Conservation (phyloP, 495 filamentous ascomycete genomes). For the Podospora pseudocomata region DNA sequence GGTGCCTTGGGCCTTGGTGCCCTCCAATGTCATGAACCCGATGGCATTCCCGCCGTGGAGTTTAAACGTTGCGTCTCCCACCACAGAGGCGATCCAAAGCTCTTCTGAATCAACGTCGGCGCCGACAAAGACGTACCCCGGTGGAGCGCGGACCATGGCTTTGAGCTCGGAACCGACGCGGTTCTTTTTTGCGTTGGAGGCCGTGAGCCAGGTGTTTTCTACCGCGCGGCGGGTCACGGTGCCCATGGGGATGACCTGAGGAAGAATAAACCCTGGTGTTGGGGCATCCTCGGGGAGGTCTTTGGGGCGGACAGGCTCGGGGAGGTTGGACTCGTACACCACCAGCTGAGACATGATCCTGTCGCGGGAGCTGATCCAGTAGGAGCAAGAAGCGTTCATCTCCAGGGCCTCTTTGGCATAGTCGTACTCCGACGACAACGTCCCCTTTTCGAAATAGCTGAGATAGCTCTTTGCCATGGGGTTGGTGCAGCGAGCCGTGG, state of each 20-base stretch:
- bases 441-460: slow-evolving; percentile 85
- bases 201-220: slow-evolving; percentile 97
- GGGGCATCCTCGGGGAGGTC: slow-evolving; percentile 14
- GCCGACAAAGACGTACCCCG: slow-evolving; percentile 88
- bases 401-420: slow-evolving; percentile 92
- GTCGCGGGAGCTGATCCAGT: slow-evolving; percentile 95
- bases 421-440: slow-evolving; percentile 75
- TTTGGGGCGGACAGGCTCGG: slow-evolving; percentile 1
- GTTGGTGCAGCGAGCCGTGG: slow-evolving; percentile 72
- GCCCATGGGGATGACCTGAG: slow-evolving; percentile 98
- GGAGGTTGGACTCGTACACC: slow-evolving; percentile 69
- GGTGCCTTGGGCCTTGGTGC: slow-evolving; percentile 87
- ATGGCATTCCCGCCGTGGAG: slow-evolving; percentile 94
- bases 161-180: slow-evolving; percentile 96
- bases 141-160: slow-evolving; percentile 90
- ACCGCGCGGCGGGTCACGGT: slow-evolving; percentile 96
- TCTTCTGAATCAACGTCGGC: slow-evolving; percentile 99
- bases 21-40: slow-evolving; percentile 98
- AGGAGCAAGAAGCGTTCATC: slow-evolving; percentile 97
- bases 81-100: slow-evolving; percentile 94
- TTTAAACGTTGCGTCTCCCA: slow-evolving; percentile 91
- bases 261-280: slow-evolving; percentile 75
- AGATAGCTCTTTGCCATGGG: slow-evolving; percentile 90
- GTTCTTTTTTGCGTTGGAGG: slow-evolving; percentile 92
- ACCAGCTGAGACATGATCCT: slow-evolving; percentile 92